These are phyloP conservation scores for Lachnum nothofagi DNA, from an alignment of 2,329 filamentous ascomycete genomes.

Conservation along the genomic window DNA sequence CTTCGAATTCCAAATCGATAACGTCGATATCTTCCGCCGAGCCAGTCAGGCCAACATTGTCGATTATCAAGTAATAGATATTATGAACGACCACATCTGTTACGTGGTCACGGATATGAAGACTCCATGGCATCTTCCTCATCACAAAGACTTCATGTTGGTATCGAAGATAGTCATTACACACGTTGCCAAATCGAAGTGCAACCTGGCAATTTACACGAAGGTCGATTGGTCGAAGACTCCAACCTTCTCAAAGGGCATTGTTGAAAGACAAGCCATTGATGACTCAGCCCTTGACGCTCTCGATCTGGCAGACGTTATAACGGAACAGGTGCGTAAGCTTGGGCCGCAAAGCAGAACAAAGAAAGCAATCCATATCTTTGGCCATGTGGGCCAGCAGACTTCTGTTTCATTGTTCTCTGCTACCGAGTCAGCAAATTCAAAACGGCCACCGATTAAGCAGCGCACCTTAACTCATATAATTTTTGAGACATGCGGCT, in stretches of 20 bases:
- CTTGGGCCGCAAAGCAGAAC: conserved; percentile 70
- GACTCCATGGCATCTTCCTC: conserved; percentile 68
- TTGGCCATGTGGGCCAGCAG: conserved; percentile 68
- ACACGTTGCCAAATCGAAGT: conserved; percentile 84
- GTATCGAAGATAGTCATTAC: conserved; percentile 92
- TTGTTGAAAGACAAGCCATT: conserved; percentile 67
- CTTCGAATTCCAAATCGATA: conserved; percentile 74
- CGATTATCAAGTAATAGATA: conserved; percentile 82
- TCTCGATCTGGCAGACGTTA: conserved; percentile 68
- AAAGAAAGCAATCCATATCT: conserved; percentile 73
- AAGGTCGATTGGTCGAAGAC: conserved; percentile 80
- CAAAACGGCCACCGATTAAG: conserved; percentile 54
- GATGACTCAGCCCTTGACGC: conserved; percentile 69
- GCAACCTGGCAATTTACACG: conserved; percentile 82
- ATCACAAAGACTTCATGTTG: conserved; percentile 71
- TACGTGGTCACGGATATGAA: conserved; percentile 60
- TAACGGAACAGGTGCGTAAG: conserved; percentile 71
- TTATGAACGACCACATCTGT: conserved; percentile 69
- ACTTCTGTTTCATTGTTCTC: conserved; percentile 59
- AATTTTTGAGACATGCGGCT: conserved; percentile 66
- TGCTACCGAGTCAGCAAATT: conserved; percentile 36
- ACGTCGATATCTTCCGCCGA: conserved; percentile 59
- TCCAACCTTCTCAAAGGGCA: conserved; percentile 53
- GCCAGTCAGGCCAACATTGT: conserved; percentile 58
- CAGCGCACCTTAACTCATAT: conserved; percentile 61